These are phyloP conservation scores for Candida quercuum DNA, from an alignment of 805 yeast species.

Conservation along the genomic window DNA sequence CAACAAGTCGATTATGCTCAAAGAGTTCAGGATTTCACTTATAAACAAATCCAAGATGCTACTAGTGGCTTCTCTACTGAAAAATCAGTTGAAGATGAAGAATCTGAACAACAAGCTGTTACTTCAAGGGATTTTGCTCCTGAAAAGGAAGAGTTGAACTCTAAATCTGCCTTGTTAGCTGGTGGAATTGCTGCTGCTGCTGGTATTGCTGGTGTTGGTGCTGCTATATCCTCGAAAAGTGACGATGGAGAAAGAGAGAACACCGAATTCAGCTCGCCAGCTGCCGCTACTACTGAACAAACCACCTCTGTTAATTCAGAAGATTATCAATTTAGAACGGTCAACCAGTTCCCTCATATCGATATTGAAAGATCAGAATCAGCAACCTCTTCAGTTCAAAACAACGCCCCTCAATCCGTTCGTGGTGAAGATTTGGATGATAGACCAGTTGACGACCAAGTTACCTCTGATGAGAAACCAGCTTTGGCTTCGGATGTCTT, in stretches of 20 bases:
- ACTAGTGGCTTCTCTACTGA: conserved; percentile 12
- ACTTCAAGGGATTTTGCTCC: background rate
- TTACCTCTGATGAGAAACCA: conserved; percentile 20
- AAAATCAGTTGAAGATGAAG: conserved; percentile 7
- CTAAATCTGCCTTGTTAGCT: background rate
- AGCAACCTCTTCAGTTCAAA: conserved; percentile 84
- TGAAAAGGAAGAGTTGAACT: background rate
- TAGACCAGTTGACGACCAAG: conserved; percentile 20
- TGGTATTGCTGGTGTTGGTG: conserved; percentile 14
- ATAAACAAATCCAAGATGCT: conserved; percentile 32
- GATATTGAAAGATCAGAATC: conserved; percentile 62
- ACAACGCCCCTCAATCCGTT: conserved; percentile 87
- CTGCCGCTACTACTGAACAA: conserved; percentile 21
- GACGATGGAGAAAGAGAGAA: conserved; percentile 27
- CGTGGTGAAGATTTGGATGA: conserved; percentile 55
- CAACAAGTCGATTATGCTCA: conserved; percentile 33
- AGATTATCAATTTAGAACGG: conserved; percentile 17
- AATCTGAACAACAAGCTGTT: too few species aligned
- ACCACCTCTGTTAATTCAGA: conserved; percentile 23
- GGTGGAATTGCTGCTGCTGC: conserved; percentile 25
- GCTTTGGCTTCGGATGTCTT: conserved; percentile 28
- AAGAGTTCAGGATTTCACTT: conserved; percentile 33
- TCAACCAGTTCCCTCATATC: conserved; percentile 13
- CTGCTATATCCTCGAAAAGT: conserved; percentile 20
- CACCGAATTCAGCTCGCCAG: conserved; percentile 19